These are phyloP conservation scores for Chlorella sp. DNA, from an alignment of 139 green algal genomes.

Conservation along the genomic window DNA sequence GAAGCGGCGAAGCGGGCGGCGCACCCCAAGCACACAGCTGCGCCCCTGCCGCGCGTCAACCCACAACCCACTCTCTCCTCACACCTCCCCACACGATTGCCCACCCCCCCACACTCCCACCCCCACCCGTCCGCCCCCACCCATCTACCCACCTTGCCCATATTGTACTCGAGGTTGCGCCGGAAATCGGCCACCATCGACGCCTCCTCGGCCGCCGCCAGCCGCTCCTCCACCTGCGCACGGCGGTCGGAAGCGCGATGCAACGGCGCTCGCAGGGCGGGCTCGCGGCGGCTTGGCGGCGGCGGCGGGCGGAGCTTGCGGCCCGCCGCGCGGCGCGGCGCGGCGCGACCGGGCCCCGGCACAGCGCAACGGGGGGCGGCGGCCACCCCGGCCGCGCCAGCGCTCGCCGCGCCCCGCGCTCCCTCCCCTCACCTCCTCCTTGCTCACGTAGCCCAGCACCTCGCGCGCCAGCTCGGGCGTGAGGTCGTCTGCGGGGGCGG, in stretches of 20 bases:
- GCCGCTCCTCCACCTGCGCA: conserved; percentile 22
- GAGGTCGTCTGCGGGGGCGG: too few species aligned
- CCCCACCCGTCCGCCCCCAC: not conserved
- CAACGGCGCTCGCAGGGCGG: too few species aligned
- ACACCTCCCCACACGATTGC: not conserved
- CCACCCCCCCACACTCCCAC: not conserved
- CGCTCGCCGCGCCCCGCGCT: not conserved
- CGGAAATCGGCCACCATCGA: conserved; percentile 42
- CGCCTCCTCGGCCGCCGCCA: conserved; percentile 35
- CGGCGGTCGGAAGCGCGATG: too few species aligned
- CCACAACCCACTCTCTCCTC: not conserved
- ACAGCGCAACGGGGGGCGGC: too few species aligned
- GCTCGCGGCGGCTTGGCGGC: too few species aligned
- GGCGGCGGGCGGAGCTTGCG: too few species aligned
- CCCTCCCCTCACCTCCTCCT: conserved; percentile 13
- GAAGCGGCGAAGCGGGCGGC: not conserved
- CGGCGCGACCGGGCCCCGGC: too few species aligned
- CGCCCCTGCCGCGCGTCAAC: not conserved
- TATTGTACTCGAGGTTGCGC: conserved; percentile 43
- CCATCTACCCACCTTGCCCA: conserved; percentile 27
- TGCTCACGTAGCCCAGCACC: conserved; percentile 7
- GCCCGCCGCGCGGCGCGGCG: too few species aligned
- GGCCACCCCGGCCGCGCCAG: too few species aligned
- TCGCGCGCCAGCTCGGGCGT: conserved; percentile 18
- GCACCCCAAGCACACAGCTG: not conserved